Conservation (phyloP, 495 filamentous ascomycete species). For the Margaritispora aquatica region DNA sequence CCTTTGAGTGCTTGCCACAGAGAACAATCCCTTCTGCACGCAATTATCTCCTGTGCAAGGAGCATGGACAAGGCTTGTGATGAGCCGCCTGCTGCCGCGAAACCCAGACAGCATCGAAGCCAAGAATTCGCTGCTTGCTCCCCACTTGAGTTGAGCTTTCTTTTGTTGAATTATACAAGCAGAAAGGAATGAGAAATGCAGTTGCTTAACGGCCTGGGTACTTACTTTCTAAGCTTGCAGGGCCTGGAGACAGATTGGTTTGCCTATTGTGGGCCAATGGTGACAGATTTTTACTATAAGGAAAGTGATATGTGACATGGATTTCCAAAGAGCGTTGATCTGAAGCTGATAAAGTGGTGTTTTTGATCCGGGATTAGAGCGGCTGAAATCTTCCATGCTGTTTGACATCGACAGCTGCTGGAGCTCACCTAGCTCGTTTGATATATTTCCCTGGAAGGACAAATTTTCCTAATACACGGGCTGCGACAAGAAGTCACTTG, state of each 20-base stretch:
- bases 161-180: constrained; percentile 11
- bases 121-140: constrained; percentile 7
- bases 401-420: not conserved
- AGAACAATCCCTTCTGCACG: constrained; percentile 17
- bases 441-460: not conserved
- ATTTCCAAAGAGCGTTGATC: not conserved
- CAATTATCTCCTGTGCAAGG: constrained; percentile 16
- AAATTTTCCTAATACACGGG: not conserved
- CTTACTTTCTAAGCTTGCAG: constrained; percentile 6
- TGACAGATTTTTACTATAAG: not conserved
- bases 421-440: not conserved
- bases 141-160: constrained; percentile 15
- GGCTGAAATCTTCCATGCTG: not conserved
- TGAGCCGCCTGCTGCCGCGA: not conserved
- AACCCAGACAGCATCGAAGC: not conserved
- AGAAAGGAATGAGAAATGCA: constrained; percentile 3
- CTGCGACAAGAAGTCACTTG: not conserved
- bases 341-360: constrained; percentile 6
- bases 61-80: constrained; percentile 10
- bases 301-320: constrained; percentile 9
- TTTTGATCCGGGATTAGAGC: not conserved
- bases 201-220: constrained; percentile 7
- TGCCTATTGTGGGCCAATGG: constrained; percentile 2
- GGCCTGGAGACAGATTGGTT: constrained; percentile 13
- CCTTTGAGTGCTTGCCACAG: constrained; percentile 6